phyloP scores from a whole-genome alignment of 2,329 filamentous ascomycete genomes.

The Penicillium sp. region DNA sequence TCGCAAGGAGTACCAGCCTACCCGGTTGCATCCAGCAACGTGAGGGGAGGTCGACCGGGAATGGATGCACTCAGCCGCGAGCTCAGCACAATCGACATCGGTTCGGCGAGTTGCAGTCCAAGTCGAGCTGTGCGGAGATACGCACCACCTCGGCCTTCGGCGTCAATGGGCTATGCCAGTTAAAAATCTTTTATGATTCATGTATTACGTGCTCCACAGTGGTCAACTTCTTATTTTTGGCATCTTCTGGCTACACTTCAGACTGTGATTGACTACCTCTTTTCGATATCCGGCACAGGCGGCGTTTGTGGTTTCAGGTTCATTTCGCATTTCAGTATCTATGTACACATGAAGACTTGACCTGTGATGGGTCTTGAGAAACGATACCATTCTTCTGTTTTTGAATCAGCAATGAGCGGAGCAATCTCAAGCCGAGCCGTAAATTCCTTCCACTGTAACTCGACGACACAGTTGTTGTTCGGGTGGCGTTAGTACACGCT shows the following conservation, averaged over 20 bases:
- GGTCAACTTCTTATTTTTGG: slow-evolving; percentile 2
- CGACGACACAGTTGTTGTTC: neutral
- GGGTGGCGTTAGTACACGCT: neutral
- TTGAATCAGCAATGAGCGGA: neutral
- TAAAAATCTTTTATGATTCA: slow-evolving; percentile 21
- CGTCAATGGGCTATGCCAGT: slow-evolving; percentile 30
- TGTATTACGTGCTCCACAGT: slow-evolving; percentile 15
- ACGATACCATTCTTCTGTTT: slow-evolving; percentile 1
- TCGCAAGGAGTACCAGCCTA: slow-evolving; percentile 30
- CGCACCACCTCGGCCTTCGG: slow-evolving; percentile 26
- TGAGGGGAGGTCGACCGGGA: slow-evolving; percentile 18
- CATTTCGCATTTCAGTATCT: slow-evolving; percentile 1
- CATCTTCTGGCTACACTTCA: slow-evolving; percentile 7
- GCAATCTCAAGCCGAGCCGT: neutral
- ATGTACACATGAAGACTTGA: slow-evolving; percentile 8
- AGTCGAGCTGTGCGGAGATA: slow-evolving; percentile 34
- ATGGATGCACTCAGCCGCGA: slow-evolving; percentile 57
- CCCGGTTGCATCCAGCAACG: slow-evolving; percentile 29
- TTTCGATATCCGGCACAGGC: slow-evolving; percentile 7
- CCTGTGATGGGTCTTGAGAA: neutral
- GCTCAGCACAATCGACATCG: slow-evolving; percentile 53
- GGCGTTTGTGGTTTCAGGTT: slow-evolving; percentile 4
- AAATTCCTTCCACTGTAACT: neutral
- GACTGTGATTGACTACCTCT: slow-evolving; percentile 5
- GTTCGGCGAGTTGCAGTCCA: slow-evolving; percentile 33